Base-by-base conservation (phyloP, 2,329 filamentous ascomycete species). In the Metarhizium humberi region DNA sequence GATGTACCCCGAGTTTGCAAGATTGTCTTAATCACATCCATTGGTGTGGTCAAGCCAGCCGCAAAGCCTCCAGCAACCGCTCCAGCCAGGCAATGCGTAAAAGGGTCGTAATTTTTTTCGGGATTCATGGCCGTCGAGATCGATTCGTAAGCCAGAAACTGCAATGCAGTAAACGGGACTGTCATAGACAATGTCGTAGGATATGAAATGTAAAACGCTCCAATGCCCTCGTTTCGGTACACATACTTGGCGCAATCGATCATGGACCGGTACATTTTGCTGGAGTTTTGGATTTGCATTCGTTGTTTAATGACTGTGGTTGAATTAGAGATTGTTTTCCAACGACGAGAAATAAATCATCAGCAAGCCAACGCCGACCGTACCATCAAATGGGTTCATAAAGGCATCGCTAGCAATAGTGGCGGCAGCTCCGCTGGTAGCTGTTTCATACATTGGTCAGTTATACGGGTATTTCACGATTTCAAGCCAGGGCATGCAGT, bases 371-470 rank as follows among this genome's bases (percentile, higher is more conserved):
- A 11, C 8, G 42, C 42, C n/a, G 6, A 13, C 25, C 82, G 66
- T 80, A 96, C 91, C 91, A 75, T 99, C 94, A 70, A 99, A 99
- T 25, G 94, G 94, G 69, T 97, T 99, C 94, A 99, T 99, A 62
- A 99, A 84, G 54, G 94, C 94, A 77, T 99, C 94, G 70, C 92
- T 96, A 40, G 92, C 90, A 69, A 97, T 96, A 7, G 94, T 97
- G 61, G 94, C 94, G 64, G 89, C 89, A 58, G 94, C 92, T 73
- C 94, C 94, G 68, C 91, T 96, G 59, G 90, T 87, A 59, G 90
- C 94, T 96, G 68, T 46, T 3, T 30, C 43, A 25, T 10, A 16
- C 10, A 18, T 13, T 4, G 10, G 32, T 58, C 51, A 58, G 56
- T 46, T n/a, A 29, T 54, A 54, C 48, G 53, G 32, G 14, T 3